Conservation (phyloP, 768 basidiomycete genomes). For the Lyophyllum shimeji region DNA sequence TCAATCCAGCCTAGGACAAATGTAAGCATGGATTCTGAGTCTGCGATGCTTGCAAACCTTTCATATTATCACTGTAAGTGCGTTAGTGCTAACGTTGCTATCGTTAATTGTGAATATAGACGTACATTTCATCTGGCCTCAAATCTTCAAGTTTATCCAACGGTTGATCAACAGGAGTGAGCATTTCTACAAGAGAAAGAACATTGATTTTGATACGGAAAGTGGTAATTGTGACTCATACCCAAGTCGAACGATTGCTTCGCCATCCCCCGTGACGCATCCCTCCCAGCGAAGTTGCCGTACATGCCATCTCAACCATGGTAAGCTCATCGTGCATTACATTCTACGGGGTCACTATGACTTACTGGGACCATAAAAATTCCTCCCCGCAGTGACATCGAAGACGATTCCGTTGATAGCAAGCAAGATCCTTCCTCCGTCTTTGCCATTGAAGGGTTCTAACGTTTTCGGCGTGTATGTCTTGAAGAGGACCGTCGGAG, state of each 20-base stretch:
- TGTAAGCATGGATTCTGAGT: not conserved
- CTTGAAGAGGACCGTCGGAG: conserved; percentile 74
- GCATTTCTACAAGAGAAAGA: conserved; percentile 62
- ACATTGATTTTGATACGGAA: not conserved
- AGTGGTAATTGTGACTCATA: conserved; percentile 33
- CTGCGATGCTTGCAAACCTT: conserved; percentile 44
- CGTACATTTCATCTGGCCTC: conserved; percentile 79
- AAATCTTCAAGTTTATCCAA: conserved; percentile 84
- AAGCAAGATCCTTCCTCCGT: conserved; percentile 74
- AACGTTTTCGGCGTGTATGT: conserved; percentile 81
- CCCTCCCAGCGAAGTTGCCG: conserved; percentile 95
- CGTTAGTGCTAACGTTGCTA: conserved; percentile 6
- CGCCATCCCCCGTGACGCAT: conserved; percentile 96
- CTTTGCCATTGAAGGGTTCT: conserved; percentile 59
- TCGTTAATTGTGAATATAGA: conserved; percentile 11
- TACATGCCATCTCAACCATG: conserved; percentile 80
- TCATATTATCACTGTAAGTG: conserved; percentile 82
- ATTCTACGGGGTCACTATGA: conserved; percentile 5
- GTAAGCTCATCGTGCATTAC: not conserved
- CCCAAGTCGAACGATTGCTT: conserved; percentile 96
- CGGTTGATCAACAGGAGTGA: conserved; percentile 83
- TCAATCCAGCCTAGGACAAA: conserved; percentile 78
- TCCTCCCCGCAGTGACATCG: conserved; percentile 86
- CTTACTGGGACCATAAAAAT: conserved; percentile 95
- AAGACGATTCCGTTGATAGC: conserved; percentile 87